Conservation (phyloP, 164 flowering plant genomes). For the Aristolochia californica region DNA sequence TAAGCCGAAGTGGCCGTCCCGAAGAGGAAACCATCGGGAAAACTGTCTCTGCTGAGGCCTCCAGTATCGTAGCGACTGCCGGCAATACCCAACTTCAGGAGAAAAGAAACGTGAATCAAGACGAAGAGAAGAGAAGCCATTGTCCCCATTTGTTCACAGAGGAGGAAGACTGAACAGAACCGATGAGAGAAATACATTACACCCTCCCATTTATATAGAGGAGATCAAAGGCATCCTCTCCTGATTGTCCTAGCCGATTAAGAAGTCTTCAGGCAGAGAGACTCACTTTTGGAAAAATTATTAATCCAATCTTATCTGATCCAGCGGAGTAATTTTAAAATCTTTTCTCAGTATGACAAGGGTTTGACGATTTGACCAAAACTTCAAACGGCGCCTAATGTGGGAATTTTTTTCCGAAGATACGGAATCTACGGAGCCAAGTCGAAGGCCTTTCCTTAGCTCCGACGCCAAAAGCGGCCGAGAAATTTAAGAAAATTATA, state of each 20-base stretch:
- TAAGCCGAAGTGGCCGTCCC: slow-evolving; percentile 24
- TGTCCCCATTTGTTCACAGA: too few relatives aligned
- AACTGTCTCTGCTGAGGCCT: slow-evolving; percentile 13
- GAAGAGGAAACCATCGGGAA: slow-evolving; percentile 15
- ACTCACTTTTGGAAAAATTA: too few relatives aligned
- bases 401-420: neutral
- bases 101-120: neutral
- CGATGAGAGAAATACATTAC: too few relatives aligned
- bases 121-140: neutral
- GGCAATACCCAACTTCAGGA: neutral
- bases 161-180: too few relatives aligned
- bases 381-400: too few relatives aligned
- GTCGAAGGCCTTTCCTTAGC: neutral
- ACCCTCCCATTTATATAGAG: too few relatives aligned
- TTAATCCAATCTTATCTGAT: too few relatives aligned
- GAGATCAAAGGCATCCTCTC: too few relatives aligned
- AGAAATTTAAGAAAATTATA: neutral
- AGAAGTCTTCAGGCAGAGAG: too few relatives aligned
- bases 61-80: neutral
- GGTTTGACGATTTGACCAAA: neutral
- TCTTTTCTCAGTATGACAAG: neutral
- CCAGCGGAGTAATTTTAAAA: neutral
- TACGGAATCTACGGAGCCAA: neutral
- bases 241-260: too few relatives aligned
- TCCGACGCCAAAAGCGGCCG: slow-evolving; percentile 2